A percentile compares a stretch with the other conserved stretches of the same genome.
Evolutionary conservation across 1,284 basidiomycete genomes (phyloP).

Genomic region (Ustilago curta): DNA sequence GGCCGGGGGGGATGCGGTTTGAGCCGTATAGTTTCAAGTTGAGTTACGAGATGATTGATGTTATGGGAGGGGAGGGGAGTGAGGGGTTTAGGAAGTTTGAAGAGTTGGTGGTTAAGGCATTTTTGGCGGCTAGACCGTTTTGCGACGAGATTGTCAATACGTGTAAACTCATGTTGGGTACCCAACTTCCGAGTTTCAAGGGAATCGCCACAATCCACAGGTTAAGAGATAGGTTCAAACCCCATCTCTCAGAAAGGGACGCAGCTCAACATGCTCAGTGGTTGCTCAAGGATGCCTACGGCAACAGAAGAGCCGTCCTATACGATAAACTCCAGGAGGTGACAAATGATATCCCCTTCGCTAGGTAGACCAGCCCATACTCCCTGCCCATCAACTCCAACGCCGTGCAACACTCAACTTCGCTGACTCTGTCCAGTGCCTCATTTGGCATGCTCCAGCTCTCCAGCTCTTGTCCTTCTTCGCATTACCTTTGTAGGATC

Average conservation of each 20-base stretch:
- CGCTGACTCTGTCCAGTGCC: too few species aligned
- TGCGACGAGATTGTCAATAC: constrained; percentile 88
- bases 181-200: constrained; percentile 94
- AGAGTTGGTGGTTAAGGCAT: constrained; percentile 93
- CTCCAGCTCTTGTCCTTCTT: too few species aligned
- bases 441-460: too few species aligned
- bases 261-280: constrained; percentile 90
- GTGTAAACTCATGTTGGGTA: constrained; percentile 92
- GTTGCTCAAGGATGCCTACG: constrained; percentile 89
- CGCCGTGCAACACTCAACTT: too few species aligned
- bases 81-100: constrained; percentile 95
- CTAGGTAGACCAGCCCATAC: constrained; percentile 7
- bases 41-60: constrained; percentile 94
- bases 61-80: constrained; percentile 94
- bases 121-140: constrained; percentile 91
- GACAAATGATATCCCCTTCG: constrained; percentile 64
- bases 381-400: too few species aligned
- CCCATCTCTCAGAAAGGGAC: constrained; percentile 84
- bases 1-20: constrained; percentile 67
- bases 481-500: too few species aligned
- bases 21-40: constrained; percentile 87
- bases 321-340: constrained; percentile 79
- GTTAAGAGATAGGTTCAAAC: constrained; percentile 86
- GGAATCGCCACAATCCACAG: constrained; percentile 85
- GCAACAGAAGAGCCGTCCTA: constrained; percentile 88